phyloP scores from a whole-genome alignment of 1,284 basidiomycete species.

The Tilletia walkeri region DNA sequence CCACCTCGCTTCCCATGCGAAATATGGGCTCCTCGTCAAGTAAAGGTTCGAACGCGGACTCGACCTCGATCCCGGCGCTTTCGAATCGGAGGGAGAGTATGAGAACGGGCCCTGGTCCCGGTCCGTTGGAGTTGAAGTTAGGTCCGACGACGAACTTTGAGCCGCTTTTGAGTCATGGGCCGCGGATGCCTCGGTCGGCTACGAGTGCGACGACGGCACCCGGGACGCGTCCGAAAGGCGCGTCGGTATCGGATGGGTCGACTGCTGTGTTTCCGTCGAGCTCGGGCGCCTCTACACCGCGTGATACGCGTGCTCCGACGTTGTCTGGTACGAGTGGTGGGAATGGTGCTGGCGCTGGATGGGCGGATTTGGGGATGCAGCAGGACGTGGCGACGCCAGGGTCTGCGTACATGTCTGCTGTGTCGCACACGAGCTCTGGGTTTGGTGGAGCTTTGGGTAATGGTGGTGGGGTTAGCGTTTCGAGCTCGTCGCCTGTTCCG shows the following conservation, averaged over 20 bases:
- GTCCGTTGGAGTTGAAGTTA: background rate
- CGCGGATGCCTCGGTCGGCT: background rate
- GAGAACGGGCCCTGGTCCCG: background rate
- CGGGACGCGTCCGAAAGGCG: background rate
- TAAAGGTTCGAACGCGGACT: too few species aligned
- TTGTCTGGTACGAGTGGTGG: background rate
- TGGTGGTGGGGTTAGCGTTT: background rate
- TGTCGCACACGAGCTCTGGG: background rate
- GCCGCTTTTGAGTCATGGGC: background rate
- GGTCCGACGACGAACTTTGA: constrained; percentile 1
- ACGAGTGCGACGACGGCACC: background rate
- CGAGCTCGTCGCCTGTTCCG: constrained; percentile 1
- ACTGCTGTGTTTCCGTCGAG: background rate
- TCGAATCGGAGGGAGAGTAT: too few species aligned
- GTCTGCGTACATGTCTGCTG: constrained; percentile 10
- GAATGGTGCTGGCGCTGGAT: background rate
- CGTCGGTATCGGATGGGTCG: background rate
- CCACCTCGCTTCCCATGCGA: background rate
- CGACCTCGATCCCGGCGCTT: too few species aligned
- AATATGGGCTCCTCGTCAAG: too few species aligned
- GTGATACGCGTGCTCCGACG: too few species aligned
- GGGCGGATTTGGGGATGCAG: background rate
- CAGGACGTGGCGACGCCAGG: background rate
- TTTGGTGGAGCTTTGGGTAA: background rate
- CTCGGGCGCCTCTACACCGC: background rate